Evolutionary conservation across 2,329 filamentous ascomycete species (phyloP).

Genomic region (Penicillium hesseltinei): DNA sequence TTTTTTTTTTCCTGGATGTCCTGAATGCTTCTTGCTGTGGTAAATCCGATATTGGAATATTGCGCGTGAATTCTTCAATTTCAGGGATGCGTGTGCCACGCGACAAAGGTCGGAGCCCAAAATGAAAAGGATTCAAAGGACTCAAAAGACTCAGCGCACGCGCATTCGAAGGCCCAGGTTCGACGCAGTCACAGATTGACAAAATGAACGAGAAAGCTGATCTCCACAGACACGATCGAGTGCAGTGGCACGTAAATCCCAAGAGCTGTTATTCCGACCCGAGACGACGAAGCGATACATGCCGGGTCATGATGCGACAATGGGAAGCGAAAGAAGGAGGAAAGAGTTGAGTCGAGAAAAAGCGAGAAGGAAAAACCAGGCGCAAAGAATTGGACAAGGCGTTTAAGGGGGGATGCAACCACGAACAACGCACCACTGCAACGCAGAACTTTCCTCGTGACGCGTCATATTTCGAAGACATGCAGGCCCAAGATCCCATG

Average conservation of each 20-base stretch:
- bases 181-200: background rate
- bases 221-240: background rate
- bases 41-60: background rate
- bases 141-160: no score
- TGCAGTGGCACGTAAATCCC: background rate
- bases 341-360: background rate
- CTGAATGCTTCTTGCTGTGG: background rate
- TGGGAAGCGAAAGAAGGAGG: background rate
- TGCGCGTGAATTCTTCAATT: background rate
- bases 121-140: background rate
- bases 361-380: background rate
- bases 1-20: background rate
- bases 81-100: background rate
- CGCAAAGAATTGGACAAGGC: background rate
- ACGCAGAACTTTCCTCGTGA: background rate
- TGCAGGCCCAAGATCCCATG: conserved; percentile 9
- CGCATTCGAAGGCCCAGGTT: background rate
- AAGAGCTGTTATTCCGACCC: conserved; percentile 7
- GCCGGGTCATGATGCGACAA: conserved; percentile 14
- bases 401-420: conserved; percentile 1
- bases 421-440: conserved; percentile 8
- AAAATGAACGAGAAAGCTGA: background rate
- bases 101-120: background rate
- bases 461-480: conserved; percentile 10
- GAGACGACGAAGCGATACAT: conserved; percentile 4